Evolutionary conservation across 345 rosid species (phyloP).

Genomic region (Populus alba): DNA sequence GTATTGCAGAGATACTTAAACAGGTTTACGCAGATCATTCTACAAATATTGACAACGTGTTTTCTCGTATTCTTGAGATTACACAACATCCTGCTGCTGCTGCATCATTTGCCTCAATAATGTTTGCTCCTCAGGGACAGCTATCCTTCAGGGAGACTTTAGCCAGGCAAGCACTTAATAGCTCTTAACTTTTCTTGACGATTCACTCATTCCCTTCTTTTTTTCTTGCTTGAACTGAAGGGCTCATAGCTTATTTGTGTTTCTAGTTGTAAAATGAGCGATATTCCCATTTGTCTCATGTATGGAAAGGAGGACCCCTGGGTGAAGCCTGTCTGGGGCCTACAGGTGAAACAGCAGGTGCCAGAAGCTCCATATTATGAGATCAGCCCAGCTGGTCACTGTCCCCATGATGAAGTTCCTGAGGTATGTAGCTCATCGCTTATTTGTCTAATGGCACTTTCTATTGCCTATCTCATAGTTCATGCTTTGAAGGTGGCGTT

Average conservation of each 20-base stretch:
- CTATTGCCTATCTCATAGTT: not conserved
- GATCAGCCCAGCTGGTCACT: slow-evolving; percentile 98
- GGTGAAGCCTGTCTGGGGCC: slow-evolving; percentile 94
- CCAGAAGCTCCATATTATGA: slow-evolving; percentile 84
- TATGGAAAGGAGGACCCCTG: slow-evolving; percentile 97
- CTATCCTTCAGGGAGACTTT: slow-evolving; percentile 72
- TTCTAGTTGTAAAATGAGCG: slow-evolving; percentile 55
- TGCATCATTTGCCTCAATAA: slow-evolving; percentile 85
- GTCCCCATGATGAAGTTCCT: slow-evolving; percentile 99
- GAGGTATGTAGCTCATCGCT: slow-evolving; percentile 52
- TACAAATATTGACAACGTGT: slow-evolving; percentile 74
- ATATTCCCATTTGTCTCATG: slow-evolving; percentile 70
- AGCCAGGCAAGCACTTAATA: slow-evolving; percentile 38
- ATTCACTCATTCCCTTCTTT: not conserved
- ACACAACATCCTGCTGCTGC: slow-evolving; percentile 95
- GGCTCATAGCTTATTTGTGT: slow-evolving; percentile 3
- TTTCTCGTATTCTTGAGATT: slow-evolving; percentile 64
- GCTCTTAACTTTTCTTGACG: not conserved
- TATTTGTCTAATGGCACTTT: not conserved
- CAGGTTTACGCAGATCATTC: slow-evolving; percentile 92
- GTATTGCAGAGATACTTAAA: slow-evolving; percentile 73
- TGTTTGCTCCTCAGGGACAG: slow-evolving; percentile 83
- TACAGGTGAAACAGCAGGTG: slow-evolving; percentile 62
- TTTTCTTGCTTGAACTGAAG: slow-evolving; percentile 6
- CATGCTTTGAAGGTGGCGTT: not conserved